Percentiles rank a stretch among this genome's conserved stretches.
These are phyloP conservation scores for Candida ipomoeae DNA, from an alignment of 805 yeast species.

Conservation along the genomic window DNA sequence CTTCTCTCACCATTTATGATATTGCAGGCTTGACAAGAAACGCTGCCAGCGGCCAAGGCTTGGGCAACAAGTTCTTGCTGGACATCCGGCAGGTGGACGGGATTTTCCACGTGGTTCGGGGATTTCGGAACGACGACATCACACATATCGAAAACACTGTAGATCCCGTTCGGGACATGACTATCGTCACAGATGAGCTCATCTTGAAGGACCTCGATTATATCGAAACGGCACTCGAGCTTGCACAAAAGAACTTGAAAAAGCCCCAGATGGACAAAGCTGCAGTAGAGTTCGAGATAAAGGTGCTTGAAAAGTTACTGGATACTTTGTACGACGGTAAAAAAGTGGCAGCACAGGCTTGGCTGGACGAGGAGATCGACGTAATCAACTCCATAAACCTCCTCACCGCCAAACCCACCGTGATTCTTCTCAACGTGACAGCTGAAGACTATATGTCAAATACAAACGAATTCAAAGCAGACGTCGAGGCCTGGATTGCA, in stretches of 20 bases:
- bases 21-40: constrained; percentile 98
- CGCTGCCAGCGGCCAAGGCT: constrained; percentile 95
- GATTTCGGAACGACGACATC: constrained; percentile 40
- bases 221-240: constrained; percentile 48
- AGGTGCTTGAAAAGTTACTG: constrained; percentile 29
- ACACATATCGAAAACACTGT: constrained; percentile 19
- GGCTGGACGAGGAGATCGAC: constrained; percentile 62
- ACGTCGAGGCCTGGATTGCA: constrained; percentile 62
- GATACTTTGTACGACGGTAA: constrained; percentile 45
- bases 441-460: constrained; percentile 60
- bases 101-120: constrained; percentile 94
- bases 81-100: constrained; percentile 98
- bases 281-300: constrained; percentile 24
- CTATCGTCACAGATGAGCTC: constrained; percentile 52
- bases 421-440: constrained; percentile 69
- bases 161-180: constrained; percentile 19
- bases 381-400: constrained; percentile 68
- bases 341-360: constrained; percentile 54
- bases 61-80: constrained; percentile 95
- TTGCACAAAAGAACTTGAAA: constrained; percentile 24
- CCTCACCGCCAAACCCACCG: constrained; percentile 85
- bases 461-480: constrained; percentile 46
- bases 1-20: constrained; percentile 88
- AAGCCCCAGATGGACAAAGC: constrained; percentile 28
- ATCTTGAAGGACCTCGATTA: constrained; percentile 58